Conservation (phyloP, 768 basidiomycete species). For the Russula sp. region DNA sequence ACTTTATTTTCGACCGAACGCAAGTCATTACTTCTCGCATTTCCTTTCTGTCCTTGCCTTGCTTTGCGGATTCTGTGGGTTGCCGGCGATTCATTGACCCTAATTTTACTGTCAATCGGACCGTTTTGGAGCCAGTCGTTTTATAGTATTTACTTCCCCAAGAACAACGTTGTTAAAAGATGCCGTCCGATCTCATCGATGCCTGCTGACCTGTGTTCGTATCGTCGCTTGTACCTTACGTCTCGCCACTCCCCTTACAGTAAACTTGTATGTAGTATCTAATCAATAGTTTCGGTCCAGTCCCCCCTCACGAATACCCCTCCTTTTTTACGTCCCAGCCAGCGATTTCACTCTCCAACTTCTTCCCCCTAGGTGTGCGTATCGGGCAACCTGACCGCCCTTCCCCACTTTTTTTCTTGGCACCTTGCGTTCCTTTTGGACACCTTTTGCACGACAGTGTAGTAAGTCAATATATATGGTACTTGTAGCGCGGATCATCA, state of each 20-base stretch:
- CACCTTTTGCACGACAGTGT: not conserved
- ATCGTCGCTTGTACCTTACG: constrained; percentile 20
- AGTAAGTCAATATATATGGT: not conserved
- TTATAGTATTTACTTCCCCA: constrained; percentile 17
- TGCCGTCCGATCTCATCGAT: constrained; percentile 8
- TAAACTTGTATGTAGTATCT: constrained; percentile 22
- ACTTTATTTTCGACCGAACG: constrained; percentile 5
- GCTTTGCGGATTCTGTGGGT: constrained; percentile 2
- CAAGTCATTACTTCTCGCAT: constrained; percentile 8
- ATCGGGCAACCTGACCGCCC: constrained; percentile 10
- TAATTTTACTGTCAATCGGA: constrained; percentile 10
- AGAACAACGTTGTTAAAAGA: constrained; percentile 9
- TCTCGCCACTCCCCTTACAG: constrained; percentile 10
- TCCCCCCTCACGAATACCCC: constrained; percentile 6
- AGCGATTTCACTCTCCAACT: not conserved
- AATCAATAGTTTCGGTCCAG: constrained; percentile 13
- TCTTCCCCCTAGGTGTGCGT: not conserved
- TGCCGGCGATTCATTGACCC: constrained; percentile 10
- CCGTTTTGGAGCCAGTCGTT: constrained; percentile 5
- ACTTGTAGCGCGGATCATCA: not conserved
- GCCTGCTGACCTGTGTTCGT: constrained; percentile 12
- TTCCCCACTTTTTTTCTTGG: not conserved
- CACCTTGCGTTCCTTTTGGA: not conserved
- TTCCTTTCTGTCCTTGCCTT: constrained; percentile 5
- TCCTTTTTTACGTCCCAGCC: constrained; percentile 10